A percentile compares a stretch with the other conserved stretches of the same genome.
These are phyloP conservation scores for Spinellus fusiger DNA, from an alignment of 192 early-diverging fungal species.

Conservation along the genomic window DNA sequence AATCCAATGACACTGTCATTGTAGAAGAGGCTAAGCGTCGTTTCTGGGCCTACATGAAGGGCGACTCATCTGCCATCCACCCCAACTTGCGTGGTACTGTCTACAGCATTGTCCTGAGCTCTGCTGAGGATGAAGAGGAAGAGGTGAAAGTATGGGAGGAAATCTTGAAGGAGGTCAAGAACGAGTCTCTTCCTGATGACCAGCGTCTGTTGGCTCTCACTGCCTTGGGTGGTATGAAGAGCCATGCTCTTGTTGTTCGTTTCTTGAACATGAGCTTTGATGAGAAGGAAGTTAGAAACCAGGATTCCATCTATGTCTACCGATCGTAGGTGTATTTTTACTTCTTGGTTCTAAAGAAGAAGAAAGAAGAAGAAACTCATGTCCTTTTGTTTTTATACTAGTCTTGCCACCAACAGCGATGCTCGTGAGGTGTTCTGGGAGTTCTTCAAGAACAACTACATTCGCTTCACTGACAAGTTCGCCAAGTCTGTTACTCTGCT, in stretches of 20 bases:
- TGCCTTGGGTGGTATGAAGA: conserved; percentile 50
- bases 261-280: conserved; percentile 57
- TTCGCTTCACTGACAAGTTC: conserved; percentile 52
- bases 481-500: conserved; percentile 39
- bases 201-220: conserved; percentile 63
- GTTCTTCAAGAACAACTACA: conserved; percentile 59
- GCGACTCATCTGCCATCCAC: conserved; percentile 64
- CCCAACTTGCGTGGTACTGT: conserved; percentile 69
- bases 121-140: conserved; percentile 55
- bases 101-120: conserved; percentile 61
- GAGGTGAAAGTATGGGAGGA: conserved; percentile 42
- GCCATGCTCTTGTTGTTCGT: conserved; percentile 50
- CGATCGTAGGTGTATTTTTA: too few relatives aligned
- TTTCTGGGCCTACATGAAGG: conserved; percentile 61
- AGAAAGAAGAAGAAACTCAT: too few relatives aligned
- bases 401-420: conserved; percentile 46
- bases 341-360: too few relatives aligned
- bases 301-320: conserved; percentile 42
- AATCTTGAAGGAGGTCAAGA: conserved; percentile 55
- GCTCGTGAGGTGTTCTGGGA: conserved; percentile 60
- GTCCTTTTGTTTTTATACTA: conserved; percentile 45
- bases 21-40: conserved; percentile 62
- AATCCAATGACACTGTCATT: conserved; percentile 55
- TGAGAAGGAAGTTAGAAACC: conserved; percentile 58
- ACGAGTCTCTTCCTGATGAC: conserved; percentile 54